Percentiles rank a stretch among this genome's conserved stretches.
Evolutionary conservation across 768 basidiomycete species (phyloP).

Genomic region (Pisolithus albus): DNA sequence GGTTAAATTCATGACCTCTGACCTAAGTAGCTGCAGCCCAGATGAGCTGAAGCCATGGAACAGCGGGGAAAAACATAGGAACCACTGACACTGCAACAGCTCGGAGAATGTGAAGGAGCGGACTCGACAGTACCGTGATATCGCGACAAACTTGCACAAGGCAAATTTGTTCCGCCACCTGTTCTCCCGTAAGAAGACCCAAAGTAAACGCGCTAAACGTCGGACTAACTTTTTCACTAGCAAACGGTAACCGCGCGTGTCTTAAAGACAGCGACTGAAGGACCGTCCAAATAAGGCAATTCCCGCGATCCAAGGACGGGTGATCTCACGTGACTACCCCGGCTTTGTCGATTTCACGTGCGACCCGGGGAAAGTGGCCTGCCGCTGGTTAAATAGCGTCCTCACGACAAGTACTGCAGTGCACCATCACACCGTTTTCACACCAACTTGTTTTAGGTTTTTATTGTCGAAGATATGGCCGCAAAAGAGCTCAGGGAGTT

Average conservation of each 20-base stretch:
- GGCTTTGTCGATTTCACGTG: constrained; percentile 4
- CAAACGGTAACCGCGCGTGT: too few species aligned
- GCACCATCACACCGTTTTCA: neutral
- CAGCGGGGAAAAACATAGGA: constrained; percentile 5
- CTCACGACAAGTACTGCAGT: too few species aligned
- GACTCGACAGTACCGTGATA: too few species aligned
- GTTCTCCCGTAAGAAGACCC: too few species aligned
- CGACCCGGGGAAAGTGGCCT: neutral
- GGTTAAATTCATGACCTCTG: constrained; percentile 12
- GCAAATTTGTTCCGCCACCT: too few species aligned
- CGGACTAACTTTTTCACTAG: too few species aligned
- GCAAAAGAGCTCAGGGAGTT: constrained; percentile 36
- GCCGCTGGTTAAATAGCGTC: neutral
- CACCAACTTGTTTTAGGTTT: neutral
- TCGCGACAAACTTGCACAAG: too few species aligned
- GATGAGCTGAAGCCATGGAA: constrained; percentile 12
- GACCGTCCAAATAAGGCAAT: neutral
- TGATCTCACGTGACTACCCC: constrained; percentile 2
- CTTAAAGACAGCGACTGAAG: too few species aligned
- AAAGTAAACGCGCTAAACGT: too few species aligned
- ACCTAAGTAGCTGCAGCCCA: constrained; percentile 9
- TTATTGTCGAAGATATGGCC: constrained; percentile 15
- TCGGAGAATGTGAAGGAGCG: neutral
- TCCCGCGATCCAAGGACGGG: neutral
- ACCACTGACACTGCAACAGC: constrained; percentile 20